Conservation (phyloP, 345 rosid genomes). For the Lepidium didymum region DNA sequence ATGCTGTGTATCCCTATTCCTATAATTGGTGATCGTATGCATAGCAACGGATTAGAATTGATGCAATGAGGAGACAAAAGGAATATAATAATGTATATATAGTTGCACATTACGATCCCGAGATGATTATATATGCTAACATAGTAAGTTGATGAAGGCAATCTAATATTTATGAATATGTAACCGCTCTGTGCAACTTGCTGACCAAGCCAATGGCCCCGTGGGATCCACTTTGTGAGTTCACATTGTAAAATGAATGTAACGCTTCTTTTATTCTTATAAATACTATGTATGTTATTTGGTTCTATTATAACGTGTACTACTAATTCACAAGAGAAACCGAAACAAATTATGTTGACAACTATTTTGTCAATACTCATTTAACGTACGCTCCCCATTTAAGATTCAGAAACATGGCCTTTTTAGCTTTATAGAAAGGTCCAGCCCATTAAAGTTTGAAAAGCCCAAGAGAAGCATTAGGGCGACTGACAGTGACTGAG, state of each 20-base stretch:
- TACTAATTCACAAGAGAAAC: not conserved
- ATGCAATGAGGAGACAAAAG: no score
- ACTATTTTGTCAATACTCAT: not conserved
- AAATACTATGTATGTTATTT: not conserved
- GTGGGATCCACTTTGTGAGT: conserved; percentile 30
- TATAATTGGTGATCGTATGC: no score
- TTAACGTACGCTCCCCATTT: not conserved
- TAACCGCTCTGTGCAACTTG: conserved; percentile 34
- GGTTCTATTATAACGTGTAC: no score
- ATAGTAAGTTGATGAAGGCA: not conserved
- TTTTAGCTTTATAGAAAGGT: not conserved
- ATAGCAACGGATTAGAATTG: no score
- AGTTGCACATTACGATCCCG: not conserved
- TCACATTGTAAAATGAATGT: not conserved
- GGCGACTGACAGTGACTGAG: no score
- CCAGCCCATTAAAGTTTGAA: not conserved
- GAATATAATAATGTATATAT: no score
- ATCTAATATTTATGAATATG: conserved; percentile 15
- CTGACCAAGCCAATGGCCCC: conserved; percentile 29
- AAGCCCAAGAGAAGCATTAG: not conserved
- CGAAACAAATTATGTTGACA: not conserved
- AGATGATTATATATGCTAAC: not conserved
- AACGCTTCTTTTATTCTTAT: conserved; percentile 6
- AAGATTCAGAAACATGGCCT: not conserved
- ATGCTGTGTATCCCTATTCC: no score